Evolutionary conservation across 1,284 basidiomycete genomes (phyloP), one percentile per base, ranked within the genome.

Genomic region (Neonothopanus nambi): DNA sequence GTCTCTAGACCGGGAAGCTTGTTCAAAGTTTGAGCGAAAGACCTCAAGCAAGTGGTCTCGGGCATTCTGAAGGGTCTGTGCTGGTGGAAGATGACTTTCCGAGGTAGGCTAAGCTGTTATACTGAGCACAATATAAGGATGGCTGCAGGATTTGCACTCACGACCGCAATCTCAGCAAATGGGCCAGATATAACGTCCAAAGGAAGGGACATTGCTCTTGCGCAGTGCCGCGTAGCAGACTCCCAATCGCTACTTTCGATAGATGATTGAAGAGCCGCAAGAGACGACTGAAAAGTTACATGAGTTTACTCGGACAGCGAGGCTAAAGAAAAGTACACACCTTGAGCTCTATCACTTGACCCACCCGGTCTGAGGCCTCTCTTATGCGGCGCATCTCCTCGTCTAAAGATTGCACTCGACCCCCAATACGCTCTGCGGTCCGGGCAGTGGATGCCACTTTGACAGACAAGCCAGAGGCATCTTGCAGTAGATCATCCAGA

Each of bases 191-290:
- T 83, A 24, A 99, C 87, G 37, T 87, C 83, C 4, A 75, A 65
- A 3, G 94, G 88, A 23, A 98, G 76, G 0, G 86, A 78, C 87
- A 95, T 95, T 1, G 95, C 96, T 28, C 93, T 77, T 17, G 91
- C 85, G 70, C 95, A 97, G 64, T 95, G 89, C 58, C 92, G 79
- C 1, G 93, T 89, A 1, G 96, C 96, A 13, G 91, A 85, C 67
- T 98, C 96, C 95, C 96, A 99, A 67, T 99, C 97, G 59, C 88
- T 82, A 53, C 77, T 79, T 36, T 93, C 89, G 36, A 98, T 95
- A 5, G 92, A 82, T 1, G 77, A 69, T 56, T 89, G 85, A 7
- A 98, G 77, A 15, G 85, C 84, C 26, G 81, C 74, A 21, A 99
- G 75, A 0, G 95, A 93, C 9, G 87, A 85, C 92, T 94, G 63